Evolutionary conservation across 2,329 filamentous ascomycete genomes (phyloP), one percentile per base, ranked within the genome.

Genomic region (Colletotrichum tropicale): DNA sequence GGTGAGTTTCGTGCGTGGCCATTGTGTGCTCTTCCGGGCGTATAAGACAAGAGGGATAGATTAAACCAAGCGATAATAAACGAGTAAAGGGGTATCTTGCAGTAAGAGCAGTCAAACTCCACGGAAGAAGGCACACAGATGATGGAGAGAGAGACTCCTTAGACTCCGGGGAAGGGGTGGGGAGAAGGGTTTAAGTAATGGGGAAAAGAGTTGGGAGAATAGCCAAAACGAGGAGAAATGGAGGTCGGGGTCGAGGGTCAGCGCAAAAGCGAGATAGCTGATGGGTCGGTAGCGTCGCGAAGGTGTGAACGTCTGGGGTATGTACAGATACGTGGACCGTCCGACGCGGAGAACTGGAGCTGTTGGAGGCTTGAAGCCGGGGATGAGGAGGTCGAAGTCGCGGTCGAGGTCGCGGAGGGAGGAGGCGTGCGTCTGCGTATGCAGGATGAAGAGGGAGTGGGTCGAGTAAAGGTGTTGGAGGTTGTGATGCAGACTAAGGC

Each of bases 291-390:
- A 66, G 62, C 56, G 62, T 75, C 43, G 70, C 36, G 36, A 30
- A 64, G 38, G 55, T 64, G 62, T 72, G 43, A 65, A 69, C 5
- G 70, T 75, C 73, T 69, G 73, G 73, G 73, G 73, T 75, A 75
- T 75, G 73, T 48, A 68, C 56, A 60, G 70, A 73, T 60, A 58
- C 70, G 73, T 75, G 70, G 70, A 52, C 58, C 43, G 32, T 38
- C 56, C 56, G 34, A 18, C 70, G 73, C 73, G 73, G 73, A 69
- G 73, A 73, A 73, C 73, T 75, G 73, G 73, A 73, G 70, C 66
- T 72, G 30, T 24, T 64, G 38, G 56, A 66, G 62, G 73, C 61
- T 21, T 15, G 56, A 66, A 38, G 62, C 56, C 36, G 52, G 64
- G 61, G 32, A 55, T 21, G 56, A 67, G 56, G 58, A 52, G 43